phyloP scores from a whole-genome alignment of 2,329 filamentous ascomycete genomes.

The Lizonia empirigonia region DNA sequence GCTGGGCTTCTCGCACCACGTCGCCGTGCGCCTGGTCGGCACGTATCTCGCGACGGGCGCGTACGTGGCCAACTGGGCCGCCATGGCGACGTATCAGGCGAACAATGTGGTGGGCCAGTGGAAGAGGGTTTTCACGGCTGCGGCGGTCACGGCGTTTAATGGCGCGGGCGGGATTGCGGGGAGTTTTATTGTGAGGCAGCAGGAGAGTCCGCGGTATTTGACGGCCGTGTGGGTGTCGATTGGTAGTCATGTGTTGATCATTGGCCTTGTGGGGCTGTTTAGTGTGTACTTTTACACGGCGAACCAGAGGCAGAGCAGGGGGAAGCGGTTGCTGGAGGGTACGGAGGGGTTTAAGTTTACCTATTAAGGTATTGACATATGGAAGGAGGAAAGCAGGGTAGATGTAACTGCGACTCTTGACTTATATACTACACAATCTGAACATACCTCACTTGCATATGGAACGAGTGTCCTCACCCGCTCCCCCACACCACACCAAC shows the following conservation, averaged over 20 bases:
- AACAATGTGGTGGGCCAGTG: slow-evolving; percentile 62
- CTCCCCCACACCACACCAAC: too few species aligned
- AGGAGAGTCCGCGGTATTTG: slow-evolving; percentile 66
- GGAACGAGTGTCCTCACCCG: too few species aligned
- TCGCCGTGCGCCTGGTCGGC: slow-evolving; percentile 67
- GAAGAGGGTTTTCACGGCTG: slow-evolving; percentile 68
- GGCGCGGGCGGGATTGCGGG: slow-evolving; percentile 69
- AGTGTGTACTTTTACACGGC: slow-evolving; percentile 59
- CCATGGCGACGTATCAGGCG: slow-evolving; percentile 61
- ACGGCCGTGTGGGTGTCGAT: slow-evolving; percentile 73
- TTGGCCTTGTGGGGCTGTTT: slow-evolving; percentile 59
- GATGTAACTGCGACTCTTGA: too few species aligned
- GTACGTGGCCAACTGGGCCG: slow-evolving; percentile 73
- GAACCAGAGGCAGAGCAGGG: slow-evolving; percentile 57
- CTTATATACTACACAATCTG: too few species aligned
- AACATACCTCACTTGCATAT: too few species aligned
- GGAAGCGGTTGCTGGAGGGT: slow-evolving; percentile 58
- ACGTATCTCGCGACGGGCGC: slow-evolving; percentile 70
- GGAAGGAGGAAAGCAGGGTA: too few species aligned
- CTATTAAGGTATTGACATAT: slow-evolving; percentile 46
- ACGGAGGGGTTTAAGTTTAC: slow-evolving; percentile 55
- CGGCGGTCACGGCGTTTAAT: slow-evolving; percentile 65
- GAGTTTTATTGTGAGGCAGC: slow-evolving; percentile 66
- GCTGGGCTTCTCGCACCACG: slow-evolving; percentile 65
- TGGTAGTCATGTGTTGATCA: slow-evolving; percentile 63